phyloP scores from a whole-genome alignment of 441 rosid species.

The Omphalea diandra region DNA sequence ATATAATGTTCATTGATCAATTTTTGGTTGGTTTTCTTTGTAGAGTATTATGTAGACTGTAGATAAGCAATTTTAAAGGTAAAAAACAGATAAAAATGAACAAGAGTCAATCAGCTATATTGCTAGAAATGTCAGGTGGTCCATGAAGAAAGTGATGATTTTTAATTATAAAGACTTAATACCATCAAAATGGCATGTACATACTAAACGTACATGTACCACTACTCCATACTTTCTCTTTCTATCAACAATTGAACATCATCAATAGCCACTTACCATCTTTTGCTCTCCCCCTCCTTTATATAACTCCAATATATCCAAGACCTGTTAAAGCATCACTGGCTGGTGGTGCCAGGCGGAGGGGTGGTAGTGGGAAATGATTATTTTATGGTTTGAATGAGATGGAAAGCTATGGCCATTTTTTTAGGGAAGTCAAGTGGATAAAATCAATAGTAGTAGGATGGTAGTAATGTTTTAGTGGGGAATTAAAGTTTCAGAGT shows the following conservation, averaged over 20 bases:
- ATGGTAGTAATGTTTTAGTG: conserved; percentile 1
- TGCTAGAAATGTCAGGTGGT: background rate
- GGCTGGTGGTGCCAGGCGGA: background rate
- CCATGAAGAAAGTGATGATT: conserved; percentile 7
- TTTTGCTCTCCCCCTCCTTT: no score
- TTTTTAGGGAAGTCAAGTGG: background rate
- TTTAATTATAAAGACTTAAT: conserved; percentile 16
- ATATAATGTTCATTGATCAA: no score
- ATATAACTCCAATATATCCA: conserved; percentile 10
- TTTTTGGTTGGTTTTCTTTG: no score
- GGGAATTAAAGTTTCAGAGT: no score
- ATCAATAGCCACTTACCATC: background rate
- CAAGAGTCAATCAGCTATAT: background rate
- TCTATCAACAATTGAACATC: conserved; percentile 1
- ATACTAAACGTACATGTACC: background rate
- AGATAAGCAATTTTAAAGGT: background rate
- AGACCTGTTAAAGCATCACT: no score
- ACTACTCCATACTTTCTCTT: conserved; percentile 23
- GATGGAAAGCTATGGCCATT: conserved; percentile 16
- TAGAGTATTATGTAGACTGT: no score
- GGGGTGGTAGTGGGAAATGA: background rate
- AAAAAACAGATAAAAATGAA: background rate
- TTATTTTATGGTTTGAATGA: conserved; percentile 5
- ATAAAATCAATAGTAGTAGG: background rate
- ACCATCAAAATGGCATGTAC: conserved; percentile 7